Percentiles rank a stretch among this genome's conserved stretches.
Evolutionary conservation across 2,329 filamentous ascomycete species (phyloP).

Genomic region (Fusarium pilosicola): DNA sequence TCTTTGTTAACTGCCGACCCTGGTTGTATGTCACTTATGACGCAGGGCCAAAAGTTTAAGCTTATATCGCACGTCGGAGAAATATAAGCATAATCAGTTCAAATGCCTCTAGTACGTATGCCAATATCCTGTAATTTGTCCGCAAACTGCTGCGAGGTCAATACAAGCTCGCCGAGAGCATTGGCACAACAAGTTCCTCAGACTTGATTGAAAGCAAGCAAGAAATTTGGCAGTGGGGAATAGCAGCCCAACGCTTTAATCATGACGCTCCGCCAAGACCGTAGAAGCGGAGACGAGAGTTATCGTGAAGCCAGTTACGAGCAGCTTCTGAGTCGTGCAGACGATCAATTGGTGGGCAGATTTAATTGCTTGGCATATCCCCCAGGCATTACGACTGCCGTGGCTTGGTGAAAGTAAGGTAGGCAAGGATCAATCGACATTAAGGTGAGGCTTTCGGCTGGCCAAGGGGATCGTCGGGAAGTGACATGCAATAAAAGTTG

Average conservation of each 20-base stretch:
- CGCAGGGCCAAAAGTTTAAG: not conserved
- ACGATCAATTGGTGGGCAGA: constrained; percentile 17
- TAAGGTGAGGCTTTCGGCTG: constrained; percentile 24
- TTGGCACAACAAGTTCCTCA: not conserved
- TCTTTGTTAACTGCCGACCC: constrained; percentile 6
- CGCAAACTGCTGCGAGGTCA: not conserved
- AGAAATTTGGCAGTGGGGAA: constrained; percentile 17
- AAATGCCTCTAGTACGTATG: not conserved
- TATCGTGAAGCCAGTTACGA: not conserved
- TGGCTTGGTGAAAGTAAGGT: constrained; percentile 18
- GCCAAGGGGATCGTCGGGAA: constrained; percentile 9
- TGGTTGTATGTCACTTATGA: constrained; percentile 1
- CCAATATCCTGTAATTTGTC: too few species aligned
- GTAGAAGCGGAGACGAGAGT: not conserved
- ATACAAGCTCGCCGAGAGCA: constrained; percentile 1
- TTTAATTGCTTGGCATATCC: constrained; percentile 8
- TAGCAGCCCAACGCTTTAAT: not conserved
- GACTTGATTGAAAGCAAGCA: not conserved
- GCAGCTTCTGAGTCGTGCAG: constrained; percentile 13
- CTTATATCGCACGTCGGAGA: not conserved
- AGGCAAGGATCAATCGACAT: not conserved
- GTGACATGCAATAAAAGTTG: not conserved
- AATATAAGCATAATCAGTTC: constrained; percentile 21
- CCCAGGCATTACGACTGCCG: constrained; percentile 27
- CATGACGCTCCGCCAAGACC: constrained; percentile 36